Evolutionary conservation across 2,329 filamentous ascomycete species (phyloP).

Genomic region (Penicillium sp.): DNA sequence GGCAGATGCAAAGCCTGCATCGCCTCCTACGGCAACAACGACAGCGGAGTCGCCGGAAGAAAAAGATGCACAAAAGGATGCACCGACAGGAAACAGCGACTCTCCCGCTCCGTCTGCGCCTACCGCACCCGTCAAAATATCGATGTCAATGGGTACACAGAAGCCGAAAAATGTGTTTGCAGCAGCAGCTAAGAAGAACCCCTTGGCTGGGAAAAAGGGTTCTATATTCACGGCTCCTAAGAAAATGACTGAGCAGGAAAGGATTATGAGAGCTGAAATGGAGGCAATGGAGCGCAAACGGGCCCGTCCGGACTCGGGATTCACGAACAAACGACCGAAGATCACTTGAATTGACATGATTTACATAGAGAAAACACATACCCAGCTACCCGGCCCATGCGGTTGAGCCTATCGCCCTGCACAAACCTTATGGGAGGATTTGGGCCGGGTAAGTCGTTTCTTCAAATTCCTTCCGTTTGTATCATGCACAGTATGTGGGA

Average conservation of each 20-base stretch:
- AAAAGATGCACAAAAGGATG: conserved; percentile 11
- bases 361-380: neutral
- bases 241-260: conserved; percentile 79
- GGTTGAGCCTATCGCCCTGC: neutral
- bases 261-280: conserved; percentile 75
- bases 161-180: conserved; percentile 60
- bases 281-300: conserved; percentile 58
- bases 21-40: conserved; percentile 7
- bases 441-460: neutral
- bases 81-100: conserved; percentile 10
- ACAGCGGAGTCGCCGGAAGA: conserved; percentile 12
- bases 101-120: conserved; percentile 15
- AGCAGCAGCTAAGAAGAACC: conserved; percentile 57
- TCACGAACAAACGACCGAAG: conserved; percentile 31
- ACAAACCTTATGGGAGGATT: neutral
- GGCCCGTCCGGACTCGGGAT: conserved; percentile 27
- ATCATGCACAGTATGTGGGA: neutral
- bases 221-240: conserved; percentile 53
- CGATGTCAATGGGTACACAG: conserved; percentile 54
- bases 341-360: conserved; percentile 19
- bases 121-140: conserved; percentile 38
- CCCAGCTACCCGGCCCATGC: neutral
- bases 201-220: conserved; percentile 58
- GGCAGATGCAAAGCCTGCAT: conserved; percentile 18
- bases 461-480: neutral